Evolutionary conservation across 2,329 filamentous ascomycete genomes (phyloP), one percentile per base, ranked within the genome.

Genomic region (Ophiocordyceps unilateralis): DNA sequence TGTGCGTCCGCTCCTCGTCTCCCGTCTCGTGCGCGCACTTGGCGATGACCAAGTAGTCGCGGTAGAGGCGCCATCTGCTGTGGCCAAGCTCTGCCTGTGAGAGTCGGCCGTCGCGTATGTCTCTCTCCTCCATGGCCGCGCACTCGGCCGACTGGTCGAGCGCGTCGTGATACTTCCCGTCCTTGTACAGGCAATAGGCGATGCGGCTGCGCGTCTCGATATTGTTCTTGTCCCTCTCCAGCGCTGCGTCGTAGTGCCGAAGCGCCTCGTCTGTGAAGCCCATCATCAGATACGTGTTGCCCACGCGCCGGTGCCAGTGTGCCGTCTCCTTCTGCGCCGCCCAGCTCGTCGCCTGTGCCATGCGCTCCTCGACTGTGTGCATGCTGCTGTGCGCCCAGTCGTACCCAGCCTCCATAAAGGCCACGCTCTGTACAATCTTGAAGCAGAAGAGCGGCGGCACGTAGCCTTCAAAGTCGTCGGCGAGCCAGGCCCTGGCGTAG

Each of bases 391-490:
- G 57, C 0, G 56, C 55, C 59, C 59, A 65, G 0, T 57, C 59
- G 43, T 56, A 51, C 2, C 60, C 63, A 1, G 56, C 55, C 14
- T 64, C 54, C 51, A 65, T 58, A 3, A 60, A 59, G 5, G 63
- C 60, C 24, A 64, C 54, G 37, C 56, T 60, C 44, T 66, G 63
- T 4, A 66, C 63, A 32, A 66, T 64, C 43, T 64, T 61, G 46
- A 66, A 64, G 47, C 63, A 66, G 44, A 65, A 62, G 0, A 61
- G 48, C 0, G 63, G 63, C 5, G 63, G 61, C 6, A 65, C 51
- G 30, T 65, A 65, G 28, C 51, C 52, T 22, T 54, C 48, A 23
- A 57, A 64, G 4, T 55, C 51, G 4, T 51, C 49, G 0, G 57
- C 56, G 0, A 66, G 53, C 63, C 63, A 66, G 0, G 61, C 62